Conservation (phyloP, 2,329 filamentous ascomycete species). For the Dothideomycetes sp. region DNA sequence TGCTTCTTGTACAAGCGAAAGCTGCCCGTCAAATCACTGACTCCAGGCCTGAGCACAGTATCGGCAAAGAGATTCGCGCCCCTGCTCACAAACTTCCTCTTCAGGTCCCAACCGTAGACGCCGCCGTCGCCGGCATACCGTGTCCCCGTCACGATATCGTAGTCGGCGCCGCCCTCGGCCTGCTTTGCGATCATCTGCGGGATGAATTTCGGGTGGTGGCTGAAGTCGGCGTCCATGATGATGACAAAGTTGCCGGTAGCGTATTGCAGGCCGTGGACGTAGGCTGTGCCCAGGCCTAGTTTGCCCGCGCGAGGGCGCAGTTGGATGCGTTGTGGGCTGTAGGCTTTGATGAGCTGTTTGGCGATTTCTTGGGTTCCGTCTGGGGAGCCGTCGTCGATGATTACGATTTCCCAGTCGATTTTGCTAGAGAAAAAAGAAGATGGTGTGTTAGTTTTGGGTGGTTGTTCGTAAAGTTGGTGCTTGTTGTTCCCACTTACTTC, state of each 20-base stretch:
- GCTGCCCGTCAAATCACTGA: slow-evolving; percentile 89
- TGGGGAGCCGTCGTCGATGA: slow-evolving; percentile 95
- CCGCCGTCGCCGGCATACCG: slow-evolving; percentile 78
- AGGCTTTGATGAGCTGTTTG: slow-evolving; percentile 78
- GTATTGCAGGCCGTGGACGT: slow-evolving; percentile 88
- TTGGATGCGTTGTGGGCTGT: slow-evolving; percentile 61
- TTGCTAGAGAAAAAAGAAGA: slow-evolving; percentile 47
- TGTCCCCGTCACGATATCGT: slow-evolving; percentile 95
- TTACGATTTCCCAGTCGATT: slow-evolving; percentile 93
- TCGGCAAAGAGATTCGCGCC: slow-evolving; percentile 94
- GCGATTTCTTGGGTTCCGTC: slow-evolving; percentile 90
- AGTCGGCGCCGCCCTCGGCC: slow-evolving; percentile 61
- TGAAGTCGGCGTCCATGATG: slow-evolving; percentile 99
- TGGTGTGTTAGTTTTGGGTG: not conserved
- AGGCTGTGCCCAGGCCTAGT: slow-evolving; percentile 91
- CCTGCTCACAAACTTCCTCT: slow-evolving; percentile 62
- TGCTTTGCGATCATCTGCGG: slow-evolving; percentile 82
- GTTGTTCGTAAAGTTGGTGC: not conserved
- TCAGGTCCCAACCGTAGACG: slow-evolving; percentile 94
- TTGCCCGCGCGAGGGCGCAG: slow-evolving; percentile 88
- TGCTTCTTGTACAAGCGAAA: slow-evolving; percentile 90
- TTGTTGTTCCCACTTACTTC: slow-evolving; percentile 49
- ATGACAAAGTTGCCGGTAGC: slow-evolving; percentile 89
- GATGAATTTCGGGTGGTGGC: slow-evolving; percentile 98
- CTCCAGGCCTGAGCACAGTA: slow-evolving; percentile 82